A percentile compares a stretch with the other conserved stretches of the same genome.
Evolutionary conservation across 306 rosid species (phyloP).

Genomic region (Cotoneaster glaucophyllus): DNA sequence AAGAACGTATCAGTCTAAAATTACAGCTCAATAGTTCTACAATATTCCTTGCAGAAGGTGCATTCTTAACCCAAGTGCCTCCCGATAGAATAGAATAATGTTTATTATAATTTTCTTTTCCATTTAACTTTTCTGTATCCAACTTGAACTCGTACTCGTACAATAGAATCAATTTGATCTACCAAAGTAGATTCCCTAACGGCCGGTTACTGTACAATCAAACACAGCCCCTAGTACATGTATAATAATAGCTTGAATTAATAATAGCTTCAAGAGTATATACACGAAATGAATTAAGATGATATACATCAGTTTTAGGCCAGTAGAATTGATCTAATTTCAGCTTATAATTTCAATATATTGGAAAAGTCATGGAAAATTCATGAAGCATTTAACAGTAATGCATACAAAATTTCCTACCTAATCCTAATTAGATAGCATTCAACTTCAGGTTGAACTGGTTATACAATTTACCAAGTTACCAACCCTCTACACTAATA

Average conservation of each 20-base stretch:
- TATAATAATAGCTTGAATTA: too few species aligned
- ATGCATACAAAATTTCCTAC: neutral
- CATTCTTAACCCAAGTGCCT: neutral
- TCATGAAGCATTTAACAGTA: neutral
- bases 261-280: too few species aligned
- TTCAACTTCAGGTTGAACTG: neutral
- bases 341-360: neutral
- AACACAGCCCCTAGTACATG: too few species aligned
- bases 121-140: too few species aligned
- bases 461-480: neutral
- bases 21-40: neutral
- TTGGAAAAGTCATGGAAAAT: neutral
- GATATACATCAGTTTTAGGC: too few species aligned
- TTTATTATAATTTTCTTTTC: too few species aligned
- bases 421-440: neutral
- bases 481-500: neutral
- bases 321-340: neutral
- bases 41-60: neutral
- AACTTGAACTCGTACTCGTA: too few species aligned
- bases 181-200: too few species aligned
- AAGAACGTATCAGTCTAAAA: conserved; percentile 10
- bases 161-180: too few species aligned
- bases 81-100: too few species aligned
- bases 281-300: too few species aligned
- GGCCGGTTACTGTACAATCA: too few species aligned